Percentiles rank a stretch among this genome's conserved stretches.
phyloP scores from a whole-genome alignment of 768 basidiomycete species.

The Boletus vermiculosoides region DNA sequence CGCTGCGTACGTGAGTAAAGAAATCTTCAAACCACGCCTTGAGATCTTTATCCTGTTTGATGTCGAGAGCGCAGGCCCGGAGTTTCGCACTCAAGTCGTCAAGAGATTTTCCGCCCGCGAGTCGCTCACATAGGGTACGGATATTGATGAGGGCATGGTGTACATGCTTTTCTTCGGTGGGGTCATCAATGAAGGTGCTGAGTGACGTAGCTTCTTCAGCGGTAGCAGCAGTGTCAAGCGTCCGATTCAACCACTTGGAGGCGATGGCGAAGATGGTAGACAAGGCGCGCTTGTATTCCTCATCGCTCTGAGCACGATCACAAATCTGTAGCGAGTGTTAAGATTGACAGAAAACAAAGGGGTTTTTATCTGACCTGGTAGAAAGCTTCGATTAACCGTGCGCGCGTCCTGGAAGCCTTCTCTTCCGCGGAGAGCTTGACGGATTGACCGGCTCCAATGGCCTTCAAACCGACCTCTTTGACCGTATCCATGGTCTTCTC shows the following conservation, averaged over 20 bases:
- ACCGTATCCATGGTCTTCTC: conserved; percentile 67
- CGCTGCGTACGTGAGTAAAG: conserved; percentile 44
- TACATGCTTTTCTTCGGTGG: conserved; percentile 62
- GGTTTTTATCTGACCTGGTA: conserved; percentile 40
- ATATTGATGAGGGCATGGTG: conserved; percentile 46
- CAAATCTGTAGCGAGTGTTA: conserved; percentile 44
- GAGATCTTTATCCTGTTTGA: conserved; percentile 53
- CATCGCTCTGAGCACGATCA: conserved; percentile 62
- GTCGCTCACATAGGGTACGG: conserved; percentile 48
- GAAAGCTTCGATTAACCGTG: conserved; percentile 50
- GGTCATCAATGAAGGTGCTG: conserved; percentile 57
- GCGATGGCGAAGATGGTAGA: conserved; percentile 55
- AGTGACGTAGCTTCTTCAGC: conserved; percentile 46
- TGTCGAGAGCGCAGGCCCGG: conserved; percentile 44
- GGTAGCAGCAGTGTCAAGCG: conserved; percentile 49
- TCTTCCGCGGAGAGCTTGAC: conserved; percentile 45
- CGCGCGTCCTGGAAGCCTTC: conserved; percentile 39
- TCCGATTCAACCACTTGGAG: conserved; percentile 55
- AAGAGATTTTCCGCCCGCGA: conserved; percentile 48
- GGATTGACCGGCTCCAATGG: conserved; percentile 53
- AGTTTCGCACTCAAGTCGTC: conserved; percentile 46
- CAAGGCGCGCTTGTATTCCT: conserved; percentile 55
- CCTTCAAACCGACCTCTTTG: conserved; percentile 54
- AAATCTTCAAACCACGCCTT: conserved; percentile 56
- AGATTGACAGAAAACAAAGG: no score